Conservation (phyloP, 176 grass and related monocot genomes). For the Hyparrhenia diplandra region DNA sequence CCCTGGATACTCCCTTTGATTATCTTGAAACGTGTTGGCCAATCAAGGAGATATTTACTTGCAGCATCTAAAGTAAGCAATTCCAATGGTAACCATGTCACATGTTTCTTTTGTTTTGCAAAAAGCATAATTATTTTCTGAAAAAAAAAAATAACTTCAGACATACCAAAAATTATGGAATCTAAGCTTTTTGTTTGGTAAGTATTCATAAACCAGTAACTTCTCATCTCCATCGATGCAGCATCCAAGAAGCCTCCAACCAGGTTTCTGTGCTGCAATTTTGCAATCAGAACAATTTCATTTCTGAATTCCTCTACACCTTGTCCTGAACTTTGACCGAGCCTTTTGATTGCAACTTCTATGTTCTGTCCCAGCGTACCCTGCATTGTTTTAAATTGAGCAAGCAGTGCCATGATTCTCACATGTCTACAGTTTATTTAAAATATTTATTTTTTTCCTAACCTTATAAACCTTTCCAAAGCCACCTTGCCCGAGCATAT, state of each 20-base stretch:
- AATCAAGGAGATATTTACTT: too few species aligned
- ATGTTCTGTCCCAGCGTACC: not conserved
- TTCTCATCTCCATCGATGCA: slow-evolving; percentile 48
- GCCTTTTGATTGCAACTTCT: slow-evolving; percentile 45
- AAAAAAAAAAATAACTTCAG: too few species aligned
- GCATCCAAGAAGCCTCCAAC: slow-evolving; percentile 40
- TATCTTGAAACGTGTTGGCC: too few species aligned
- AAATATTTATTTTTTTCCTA: not conserved
- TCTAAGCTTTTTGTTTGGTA: too few species aligned
- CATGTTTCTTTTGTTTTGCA: too few species aligned
- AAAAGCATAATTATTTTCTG: too few species aligned
- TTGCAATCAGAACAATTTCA: slow-evolving; percentile 34
- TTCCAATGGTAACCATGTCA: too few species aligned
- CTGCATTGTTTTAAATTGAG: not conserved
- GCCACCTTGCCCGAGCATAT: slow-evolving; percentile 40
- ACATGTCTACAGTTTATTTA: not conserved
- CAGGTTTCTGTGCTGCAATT: slow-evolving; percentile 28
- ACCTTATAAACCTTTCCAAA: slow-evolving; percentile 52
- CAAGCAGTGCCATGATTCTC: not conserved
- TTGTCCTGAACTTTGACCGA: slow-evolving; percentile 33
- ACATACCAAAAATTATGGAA: too few species aligned
- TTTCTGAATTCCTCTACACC: slow-evolving; percentile 39
- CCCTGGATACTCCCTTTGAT: not conserved
- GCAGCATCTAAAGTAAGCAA: too few species aligned
- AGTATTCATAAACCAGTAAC: slow-evolving; percentile 29